A percentile compares a stretch with the other conserved stretches of the same genome.
Conservation (phyloP, 352 stramenopile genomes). For the Globisporangium nodosum region DNA sequence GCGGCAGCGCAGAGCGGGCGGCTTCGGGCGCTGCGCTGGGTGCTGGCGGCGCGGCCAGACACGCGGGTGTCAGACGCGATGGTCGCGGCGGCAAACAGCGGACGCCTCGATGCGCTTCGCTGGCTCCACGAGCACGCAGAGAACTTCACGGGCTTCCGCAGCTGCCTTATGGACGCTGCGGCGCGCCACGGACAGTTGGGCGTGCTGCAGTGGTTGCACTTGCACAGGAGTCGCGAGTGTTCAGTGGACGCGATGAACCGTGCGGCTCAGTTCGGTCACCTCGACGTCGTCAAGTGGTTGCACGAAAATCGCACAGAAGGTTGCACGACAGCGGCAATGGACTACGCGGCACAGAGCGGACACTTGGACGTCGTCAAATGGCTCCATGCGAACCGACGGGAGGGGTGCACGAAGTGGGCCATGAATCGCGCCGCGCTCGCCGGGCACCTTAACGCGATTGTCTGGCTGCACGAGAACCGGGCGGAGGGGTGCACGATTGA, state of each 20-base stretch:
- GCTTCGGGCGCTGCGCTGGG: conserved; percentile 4
- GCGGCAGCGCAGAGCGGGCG: conserved; percentile 1
- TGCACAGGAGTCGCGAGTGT: conserved; percentile 2
- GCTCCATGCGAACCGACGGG: conserved; percentile 3
- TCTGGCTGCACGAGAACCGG: conserved; percentile 7
- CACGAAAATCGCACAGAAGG: background rate
- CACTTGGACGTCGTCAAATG: conserved; percentile 2
- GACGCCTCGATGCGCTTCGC: background rate
- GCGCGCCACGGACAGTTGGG: background rate
- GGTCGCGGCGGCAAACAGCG: background rate
- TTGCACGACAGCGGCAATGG: conserved; percentile 3
- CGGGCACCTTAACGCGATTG: conserved; percentile 3
- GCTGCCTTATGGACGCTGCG: conserved; percentile 6
- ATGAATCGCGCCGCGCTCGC: conserved; percentile 5
- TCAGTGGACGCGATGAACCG: conserved; percentile 8
- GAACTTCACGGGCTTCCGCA: conserved; percentile 1
- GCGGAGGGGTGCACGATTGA: conserved; percentile 2
- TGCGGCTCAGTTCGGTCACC: conserved; percentile 6
- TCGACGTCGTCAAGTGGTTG: conserved; percentile 6
- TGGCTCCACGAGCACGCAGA: conserved; percentile 8
- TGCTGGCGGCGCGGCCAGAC: conserved; percentile 2
- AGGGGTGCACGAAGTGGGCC: conserved; percentile 9
- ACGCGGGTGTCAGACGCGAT: conserved; percentile 5
- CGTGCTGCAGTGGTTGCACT: conserved; percentile 5
- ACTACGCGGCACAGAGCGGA: conserved; percentile 3